Evolutionary conservation across 495 filamentous ascomycete genomes (phyloP).

Genomic region (Daldinia grandis): DNA sequence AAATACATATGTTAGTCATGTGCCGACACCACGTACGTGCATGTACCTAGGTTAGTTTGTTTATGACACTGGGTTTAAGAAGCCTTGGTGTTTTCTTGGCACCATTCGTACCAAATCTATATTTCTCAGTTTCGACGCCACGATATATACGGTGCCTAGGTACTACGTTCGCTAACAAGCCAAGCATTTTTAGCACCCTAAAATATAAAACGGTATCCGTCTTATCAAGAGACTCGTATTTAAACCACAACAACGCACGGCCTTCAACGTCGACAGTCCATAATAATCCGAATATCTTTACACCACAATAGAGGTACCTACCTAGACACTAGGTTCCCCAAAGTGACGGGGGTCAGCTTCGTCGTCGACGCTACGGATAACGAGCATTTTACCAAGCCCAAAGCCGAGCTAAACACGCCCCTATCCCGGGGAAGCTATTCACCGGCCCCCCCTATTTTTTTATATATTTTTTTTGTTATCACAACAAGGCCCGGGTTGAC

Average conservation of each 20-base stretch:
- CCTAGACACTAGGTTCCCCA: not conserved
- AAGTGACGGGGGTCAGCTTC: not conserved
- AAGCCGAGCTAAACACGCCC: not conserved
- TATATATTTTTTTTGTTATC: no score
- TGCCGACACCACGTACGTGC: no score
- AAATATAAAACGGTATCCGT: not conserved
- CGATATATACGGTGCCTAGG: not conserved
- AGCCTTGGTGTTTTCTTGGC: no score
- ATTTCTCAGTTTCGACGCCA: not conserved
- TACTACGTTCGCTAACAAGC: not conserved
- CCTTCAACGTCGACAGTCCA: not conserved
- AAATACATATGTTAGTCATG: not conserved
- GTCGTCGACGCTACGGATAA: not conserved
- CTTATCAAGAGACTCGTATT: not conserved
- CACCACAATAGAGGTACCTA: no score
- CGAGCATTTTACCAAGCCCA: not conserved
- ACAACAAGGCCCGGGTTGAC: not conserved
- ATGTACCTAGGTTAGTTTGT: no score
- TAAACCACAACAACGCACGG: not conserved
- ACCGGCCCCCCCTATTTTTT: not conserved
- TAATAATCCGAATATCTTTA: not conserved
- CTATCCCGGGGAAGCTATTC: not conserved
- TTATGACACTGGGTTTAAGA: no score
- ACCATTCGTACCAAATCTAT: no score
- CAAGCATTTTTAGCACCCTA: not conserved